Evolutionary conservation across 192 early-diverging fungal species (phyloP).

Genomic region (Coemansia sp.): DNA sequence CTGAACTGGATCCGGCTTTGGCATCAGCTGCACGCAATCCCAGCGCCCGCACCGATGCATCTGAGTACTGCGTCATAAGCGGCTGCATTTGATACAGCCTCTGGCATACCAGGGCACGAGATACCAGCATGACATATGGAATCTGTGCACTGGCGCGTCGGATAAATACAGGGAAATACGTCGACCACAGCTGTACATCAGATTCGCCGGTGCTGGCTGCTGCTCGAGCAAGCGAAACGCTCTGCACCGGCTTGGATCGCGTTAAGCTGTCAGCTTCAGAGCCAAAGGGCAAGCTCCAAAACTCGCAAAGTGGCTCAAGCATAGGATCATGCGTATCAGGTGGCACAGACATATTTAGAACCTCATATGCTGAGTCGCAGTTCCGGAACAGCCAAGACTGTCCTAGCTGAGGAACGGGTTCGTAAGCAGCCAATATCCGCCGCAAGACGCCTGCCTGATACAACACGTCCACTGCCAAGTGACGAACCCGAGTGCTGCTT

Average conservation of each 20-base stretch:
- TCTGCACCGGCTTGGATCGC: background rate
- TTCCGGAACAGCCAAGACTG: constrained; percentile 28
- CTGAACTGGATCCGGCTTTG: constrained; percentile 4
- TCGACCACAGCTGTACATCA: constrained; percentile 35
- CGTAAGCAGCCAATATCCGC: constrained; percentile 24
- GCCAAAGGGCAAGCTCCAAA: constrained; percentile 43
- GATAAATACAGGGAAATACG: constrained; percentile 36
- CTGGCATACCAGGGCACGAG: constrained; percentile 47
- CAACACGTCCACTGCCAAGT: constrained; percentile 33
- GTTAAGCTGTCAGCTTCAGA: background rate
- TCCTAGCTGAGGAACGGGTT: constrained; percentile 19
- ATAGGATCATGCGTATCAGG: background rate
- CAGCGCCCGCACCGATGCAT: constrained; percentile 28
- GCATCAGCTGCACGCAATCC: constrained; percentile 8
- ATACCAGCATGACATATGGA: constrained; percentile 40
- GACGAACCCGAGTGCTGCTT: constrained; percentile 34
- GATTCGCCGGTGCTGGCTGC: constrained; percentile 27
- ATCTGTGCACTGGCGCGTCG: constrained; percentile 40
- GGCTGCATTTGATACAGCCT: constrained; percentile 53
- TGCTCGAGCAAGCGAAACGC: constrained; percentile 27
- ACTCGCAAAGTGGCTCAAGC: constrained; percentile 19
- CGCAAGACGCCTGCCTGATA: constrained; percentile 38
- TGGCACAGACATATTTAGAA: constrained; percentile 37
- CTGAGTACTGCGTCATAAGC: constrained; percentile 52
- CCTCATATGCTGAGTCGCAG: constrained; percentile 35